A percentile compares a stretch with the other conserved stretches of the same genome.
Conservation (phyloP, 2,329 filamentous ascomycete species). For the Trichoderma hamatum region DNA sequence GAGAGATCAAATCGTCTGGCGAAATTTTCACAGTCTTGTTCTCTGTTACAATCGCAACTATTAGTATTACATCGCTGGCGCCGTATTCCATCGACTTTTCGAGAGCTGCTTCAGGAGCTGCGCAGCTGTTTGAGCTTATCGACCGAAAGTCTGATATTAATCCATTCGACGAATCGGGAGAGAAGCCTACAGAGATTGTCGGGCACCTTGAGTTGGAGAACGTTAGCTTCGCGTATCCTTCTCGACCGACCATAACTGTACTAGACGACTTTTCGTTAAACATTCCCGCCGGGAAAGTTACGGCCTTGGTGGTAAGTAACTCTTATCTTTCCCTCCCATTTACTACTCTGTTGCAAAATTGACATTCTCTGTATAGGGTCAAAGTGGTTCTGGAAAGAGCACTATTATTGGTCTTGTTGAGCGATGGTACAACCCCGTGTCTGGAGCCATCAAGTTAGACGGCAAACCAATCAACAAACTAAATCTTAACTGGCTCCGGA, state of each 20-base stretch:
- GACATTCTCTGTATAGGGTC: constrained; percentile 33
- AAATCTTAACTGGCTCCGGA: constrained; percentile 46
- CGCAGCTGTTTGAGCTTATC: constrained; percentile 44
- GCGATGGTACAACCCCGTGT: constrained; percentile 44
- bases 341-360: not conserved
- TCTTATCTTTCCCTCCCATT: not conserved
- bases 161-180: constrained; percentile 40
- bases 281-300: constrained; percentile 51
- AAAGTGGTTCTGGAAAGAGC: constrained; percentile 46
- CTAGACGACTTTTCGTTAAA: constrained; percentile 47
- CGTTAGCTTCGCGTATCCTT: constrained; percentile 51
- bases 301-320: constrained; percentile 44
- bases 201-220: constrained; percentile 45
- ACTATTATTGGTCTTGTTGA: constrained; percentile 46
- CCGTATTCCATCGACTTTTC: constrained; percentile 45
- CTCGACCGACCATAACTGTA: constrained; percentile 46
- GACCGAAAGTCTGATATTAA: constrained; percentile 44
- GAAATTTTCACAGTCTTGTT: constrained; percentile 47
- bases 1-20: constrained; percentile 44
- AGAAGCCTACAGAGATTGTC: constrained; percentile 35
- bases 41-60: constrained; percentile 44
- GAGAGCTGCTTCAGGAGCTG: constrained; percentile 42
- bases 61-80: constrained; percentile 42
- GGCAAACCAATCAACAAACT: constrained; percentile 40
- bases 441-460: constrained; percentile 43